Conservation (phyloP, 305 asterid genomes). For the Fraxinus albicans region DNA sequence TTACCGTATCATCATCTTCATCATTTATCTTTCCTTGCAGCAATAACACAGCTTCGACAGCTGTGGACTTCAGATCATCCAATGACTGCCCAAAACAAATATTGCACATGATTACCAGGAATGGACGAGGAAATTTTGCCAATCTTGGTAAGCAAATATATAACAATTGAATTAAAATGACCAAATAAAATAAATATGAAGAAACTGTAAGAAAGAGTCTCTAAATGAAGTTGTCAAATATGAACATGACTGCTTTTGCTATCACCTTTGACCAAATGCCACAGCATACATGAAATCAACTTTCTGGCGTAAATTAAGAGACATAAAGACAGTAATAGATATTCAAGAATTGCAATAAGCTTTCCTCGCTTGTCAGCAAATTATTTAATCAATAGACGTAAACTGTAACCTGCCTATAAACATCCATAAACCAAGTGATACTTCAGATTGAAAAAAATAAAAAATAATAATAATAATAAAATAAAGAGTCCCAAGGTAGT, state of each 20-base stretch:
- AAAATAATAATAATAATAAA: too few relatives aligned
- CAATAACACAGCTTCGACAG: slow-evolving; percentile 86
- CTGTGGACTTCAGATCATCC: slow-evolving; percentile 89
- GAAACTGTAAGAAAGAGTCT: slow-evolving; percentile 3
- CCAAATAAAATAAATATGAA: not conserved
- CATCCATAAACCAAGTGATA: not conserved
- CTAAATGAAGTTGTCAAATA: not conserved
- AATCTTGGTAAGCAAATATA: not conserved
- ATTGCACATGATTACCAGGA: slow-evolving; percentile 10
- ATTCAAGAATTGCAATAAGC: not conserved
- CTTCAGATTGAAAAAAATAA: not conserved
- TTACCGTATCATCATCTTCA: slow-evolving; percentile 66
- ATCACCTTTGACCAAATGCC: not conserved
- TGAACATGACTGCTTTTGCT: slow-evolving; percentile 3
- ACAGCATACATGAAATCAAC: not conserved
- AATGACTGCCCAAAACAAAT: slow-evolving; percentile 52
- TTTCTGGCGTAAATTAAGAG: not conserved
- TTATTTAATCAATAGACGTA: not conserved
- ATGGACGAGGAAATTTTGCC: slow-evolving; percentile 2
- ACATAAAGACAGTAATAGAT: not conserved
- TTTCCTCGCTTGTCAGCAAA: not conserved
- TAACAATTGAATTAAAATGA: not conserved
- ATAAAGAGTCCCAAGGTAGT: not conserved
- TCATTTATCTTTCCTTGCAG: slow-evolving; percentile 84
- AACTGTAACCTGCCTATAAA: not conserved